Evolutionary conservation across 306 rosid genomes (phyloP), one percentile per base, ranked within the genome.

Genomic region (Pterocarpus santalinus): DNA sequence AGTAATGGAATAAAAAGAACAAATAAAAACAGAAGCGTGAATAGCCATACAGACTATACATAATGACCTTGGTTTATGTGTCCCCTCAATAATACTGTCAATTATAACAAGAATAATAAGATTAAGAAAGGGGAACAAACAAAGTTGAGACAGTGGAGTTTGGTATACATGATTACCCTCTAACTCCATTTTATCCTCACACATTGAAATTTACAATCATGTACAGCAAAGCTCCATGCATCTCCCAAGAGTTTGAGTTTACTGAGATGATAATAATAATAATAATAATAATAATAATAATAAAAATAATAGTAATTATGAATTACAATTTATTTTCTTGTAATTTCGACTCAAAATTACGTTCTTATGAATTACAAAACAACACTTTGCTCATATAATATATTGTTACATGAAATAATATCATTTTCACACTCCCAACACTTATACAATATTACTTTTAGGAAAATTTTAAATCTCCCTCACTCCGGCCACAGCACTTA

Each of bases 81-180:
- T 85, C 92, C 81, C 83, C 51, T 78, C 86, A 56, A 58, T 55
- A 75, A 80, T 85, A 46, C 46, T 78, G 66, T 80, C 86, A 87
- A 82, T 82, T 84, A 89, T 86, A 69, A 69, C 83, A 79, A 47
- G 46, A 82, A 84, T 82, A 73, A 77, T 80, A 71, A 76, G 90
- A 87, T 83, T 83, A 85, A 85, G 86, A 82, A 78, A 85, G 78
- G 67, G 87, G 85, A 87, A 83, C 89, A 74, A 83, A 82, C 44
- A 70, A 66, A 83, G 83, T 72, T 46, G 61, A 12, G 77, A 51
- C 58, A 78, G 89, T 87, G 88, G 88, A 72, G 65, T 63, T 76
- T 62, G 28, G 84, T 85, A 89, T 89, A 89, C 5, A 43, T 89
- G 63, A 85, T 85, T 79, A 53, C 82, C 78, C 65, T 85, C 75